A percentile compares a stretch with the other conserved stretches of the same genome.
phyloP scores from a whole-genome alignment of 2,329 filamentous ascomycete genomes.

The Diaporthe vexans region DNA sequence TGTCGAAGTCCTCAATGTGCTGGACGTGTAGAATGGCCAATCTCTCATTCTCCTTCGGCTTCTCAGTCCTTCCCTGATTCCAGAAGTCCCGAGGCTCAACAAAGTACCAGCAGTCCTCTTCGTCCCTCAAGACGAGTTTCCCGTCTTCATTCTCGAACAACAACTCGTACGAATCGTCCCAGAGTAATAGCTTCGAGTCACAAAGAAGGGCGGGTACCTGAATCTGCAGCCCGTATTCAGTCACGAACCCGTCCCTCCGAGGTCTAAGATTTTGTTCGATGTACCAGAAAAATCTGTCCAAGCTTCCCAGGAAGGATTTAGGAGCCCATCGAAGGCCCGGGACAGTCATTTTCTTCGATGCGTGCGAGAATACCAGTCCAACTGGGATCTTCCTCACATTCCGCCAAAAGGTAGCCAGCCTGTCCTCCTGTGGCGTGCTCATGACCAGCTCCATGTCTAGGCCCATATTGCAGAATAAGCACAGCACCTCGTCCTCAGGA shows the following conservation, averaged over 20 bases:
- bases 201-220: conserved; percentile 7
- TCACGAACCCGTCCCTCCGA: conserved; percentile 4
- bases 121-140: neutral
- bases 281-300: no score
- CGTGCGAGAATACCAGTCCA: no score
- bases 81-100: conserved; percentile 2
- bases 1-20: conserved; percentile 3
- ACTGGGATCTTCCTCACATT: no score
- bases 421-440: no score
- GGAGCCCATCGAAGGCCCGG: no score
- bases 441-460: no score
- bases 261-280: no score
- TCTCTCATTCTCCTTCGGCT: neutral
- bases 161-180: conserved; percentile 1
- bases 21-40: conserved; percentile 4
- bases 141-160: neutral
- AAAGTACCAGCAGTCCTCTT: neutral
- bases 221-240: conserved; percentile 1
- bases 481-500: no score
- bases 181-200: neutral
- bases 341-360: no score
- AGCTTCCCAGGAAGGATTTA: no score
- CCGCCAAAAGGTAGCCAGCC: no score
- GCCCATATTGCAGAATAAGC: no score
- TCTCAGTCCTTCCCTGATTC: neutral